Conservation (phyloP, 2,329 filamentous ascomycete species). For the Bretziella fagacearum region DNA sequence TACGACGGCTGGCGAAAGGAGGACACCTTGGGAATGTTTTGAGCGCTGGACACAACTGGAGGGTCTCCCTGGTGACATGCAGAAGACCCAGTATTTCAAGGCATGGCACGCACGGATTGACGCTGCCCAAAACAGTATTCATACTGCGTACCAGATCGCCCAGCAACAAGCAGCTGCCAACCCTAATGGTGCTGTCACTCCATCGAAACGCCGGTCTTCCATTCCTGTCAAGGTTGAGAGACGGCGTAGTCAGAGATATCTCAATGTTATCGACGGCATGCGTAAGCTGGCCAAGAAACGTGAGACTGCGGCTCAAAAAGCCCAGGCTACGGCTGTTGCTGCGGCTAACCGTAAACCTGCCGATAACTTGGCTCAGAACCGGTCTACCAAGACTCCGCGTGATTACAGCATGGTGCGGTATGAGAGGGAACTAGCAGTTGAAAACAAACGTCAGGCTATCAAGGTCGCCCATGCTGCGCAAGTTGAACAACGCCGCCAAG, state of each 20-base stretch:
- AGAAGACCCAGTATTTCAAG: constrained; percentile 90
- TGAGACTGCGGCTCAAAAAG: constrained; percentile 70
- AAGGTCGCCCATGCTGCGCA: constrained; percentile 33
- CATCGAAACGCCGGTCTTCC: constrained; percentile 45
- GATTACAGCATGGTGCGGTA: constrained; percentile 82
- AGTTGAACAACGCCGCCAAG: constrained; percentile 37
- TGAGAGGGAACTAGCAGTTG: constrained; percentile 60
- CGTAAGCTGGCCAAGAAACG: constrained; percentile 88
- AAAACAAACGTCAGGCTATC: constrained; percentile 37
- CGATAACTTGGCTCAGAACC: constrained; percentile 38
- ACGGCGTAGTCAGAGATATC: constrained; percentile 67
- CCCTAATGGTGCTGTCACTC: constrained; percentile 7
- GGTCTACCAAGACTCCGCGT: constrained; percentile 56
- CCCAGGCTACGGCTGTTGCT: constrained; percentile 68
- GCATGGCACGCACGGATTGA: constrained; percentile 45
- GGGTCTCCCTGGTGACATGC: constrained; percentile 80
- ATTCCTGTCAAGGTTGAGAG: constrained; percentile 74
- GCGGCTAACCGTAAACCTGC: constrained; percentile 57
- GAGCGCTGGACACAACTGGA: constrained; percentile 91
- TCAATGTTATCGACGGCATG: constrained; percentile 86
- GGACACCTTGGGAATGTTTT: constrained; percentile 97
- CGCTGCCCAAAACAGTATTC: constrained; percentile 37
- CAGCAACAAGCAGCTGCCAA: constrained; percentile 22
- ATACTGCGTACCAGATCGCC: constrained; percentile 35
- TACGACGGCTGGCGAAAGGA: constrained; percentile 69